Percentiles rank a stretch among this genome's conserved stretches.
Conservation (phyloP, 768 basidiomycete species). For the Serpula lacrymans region DNA sequence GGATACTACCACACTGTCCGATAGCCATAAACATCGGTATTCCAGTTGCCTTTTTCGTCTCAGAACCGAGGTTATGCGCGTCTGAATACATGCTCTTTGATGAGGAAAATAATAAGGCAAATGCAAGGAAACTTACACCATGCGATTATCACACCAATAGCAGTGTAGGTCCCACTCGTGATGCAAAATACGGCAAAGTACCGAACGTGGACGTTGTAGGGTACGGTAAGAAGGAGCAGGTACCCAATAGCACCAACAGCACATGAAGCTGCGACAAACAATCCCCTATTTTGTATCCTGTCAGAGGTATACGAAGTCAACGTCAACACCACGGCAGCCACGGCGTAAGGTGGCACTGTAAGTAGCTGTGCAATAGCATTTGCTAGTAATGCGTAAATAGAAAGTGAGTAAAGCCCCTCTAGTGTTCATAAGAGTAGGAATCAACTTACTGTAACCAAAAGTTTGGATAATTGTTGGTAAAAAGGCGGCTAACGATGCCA, state of each 20-base stretch:
- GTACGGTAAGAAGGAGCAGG: slow-evolving; percentile 55
- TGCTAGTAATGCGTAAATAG: slow-evolving; percentile 32
- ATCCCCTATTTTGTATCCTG: slow-evolving; percentile 57
- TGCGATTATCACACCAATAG: slow-evolving; percentile 69
- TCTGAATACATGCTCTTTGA: slow-evolving; percentile 34
- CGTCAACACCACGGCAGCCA: slow-evolving; percentile 62
- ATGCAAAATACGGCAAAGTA: slow-evolving; percentile 82
- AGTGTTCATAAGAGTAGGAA: neutral
- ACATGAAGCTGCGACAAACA: slow-evolving; percentile 28
- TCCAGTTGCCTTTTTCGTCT: slow-evolving; percentile 72
- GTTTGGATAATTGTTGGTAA: slow-evolving; percentile 78
- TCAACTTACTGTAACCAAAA: slow-evolving; percentile 66
- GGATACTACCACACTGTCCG: slow-evolving; percentile 71
- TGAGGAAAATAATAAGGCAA: neutral
- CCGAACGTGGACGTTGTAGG: slow-evolving; percentile 52
- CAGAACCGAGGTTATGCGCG: slow-evolving; percentile 74
- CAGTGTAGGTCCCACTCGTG: slow-evolving; percentile 72
- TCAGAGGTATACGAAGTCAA: slow-evolving; percentile 62
- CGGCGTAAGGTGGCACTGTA: slow-evolving; percentile 80
- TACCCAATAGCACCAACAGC: slow-evolving; percentile 47
- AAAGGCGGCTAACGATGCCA: slow-evolving; percentile 81
- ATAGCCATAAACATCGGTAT: slow-evolving; percentile 80
- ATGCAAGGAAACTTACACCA: slow-evolving; percentile 57
- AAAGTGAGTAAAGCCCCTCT: neutral
- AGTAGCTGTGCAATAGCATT: slow-evolving; percentile 66